These are phyloP conservation scores for Phytomonas sp. DNA, from an alignment of 208 protist genomes.

Conservation along the genomic window DNA sequence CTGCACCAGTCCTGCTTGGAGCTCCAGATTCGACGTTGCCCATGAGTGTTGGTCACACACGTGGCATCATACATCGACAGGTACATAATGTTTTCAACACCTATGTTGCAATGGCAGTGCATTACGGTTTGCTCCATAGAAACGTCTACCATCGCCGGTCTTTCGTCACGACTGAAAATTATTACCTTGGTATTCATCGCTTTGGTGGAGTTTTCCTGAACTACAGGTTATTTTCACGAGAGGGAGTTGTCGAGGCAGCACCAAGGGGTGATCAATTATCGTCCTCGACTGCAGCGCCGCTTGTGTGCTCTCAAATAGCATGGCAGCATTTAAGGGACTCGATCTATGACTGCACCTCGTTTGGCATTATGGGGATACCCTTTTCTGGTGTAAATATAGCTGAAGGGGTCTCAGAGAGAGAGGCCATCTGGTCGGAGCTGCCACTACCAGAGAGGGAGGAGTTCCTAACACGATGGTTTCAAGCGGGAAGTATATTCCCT, in stretches of 20 bases:
- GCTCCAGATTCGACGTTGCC: constrained; percentile 45
- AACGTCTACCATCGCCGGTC: constrained; percentile 57
- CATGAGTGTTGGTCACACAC: constrained; percentile 70
- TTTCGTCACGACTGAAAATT: constrained; percentile 93
- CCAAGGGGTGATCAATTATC: neutral
- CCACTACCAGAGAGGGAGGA: constrained; percentile 38
- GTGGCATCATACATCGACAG: constrained; percentile 84
- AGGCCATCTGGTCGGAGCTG: neutral
- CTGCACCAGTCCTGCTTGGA: constrained; percentile 78
- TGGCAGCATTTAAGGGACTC: constrained; percentile 12
- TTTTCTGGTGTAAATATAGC: constrained; percentile 95
- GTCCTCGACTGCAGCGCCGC: constrained; percentile 1
- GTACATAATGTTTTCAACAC: constrained; percentile 96
- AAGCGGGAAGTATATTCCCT: constrained; percentile 81
- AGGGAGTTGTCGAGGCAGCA: neutral
- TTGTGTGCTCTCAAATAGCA: neutral
- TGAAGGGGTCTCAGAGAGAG: constrained; percentile 78
- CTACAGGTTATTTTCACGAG: too few relatives aligned
- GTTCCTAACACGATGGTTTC: constrained; percentile 94
- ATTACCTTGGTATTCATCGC: constrained; percentile 95
- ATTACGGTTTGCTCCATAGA: constrained; percentile 67
- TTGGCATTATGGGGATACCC: constrained; percentile 87
- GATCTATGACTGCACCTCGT: constrained; percentile 17
- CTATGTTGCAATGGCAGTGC: constrained; percentile 51
- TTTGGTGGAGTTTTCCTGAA: constrained; percentile 62